These are phyloP conservation scores for Chytridium lagenaria DNA, from an alignment of 371 early-diverging fungal genomes.

Conservation along the genomic window DNA sequence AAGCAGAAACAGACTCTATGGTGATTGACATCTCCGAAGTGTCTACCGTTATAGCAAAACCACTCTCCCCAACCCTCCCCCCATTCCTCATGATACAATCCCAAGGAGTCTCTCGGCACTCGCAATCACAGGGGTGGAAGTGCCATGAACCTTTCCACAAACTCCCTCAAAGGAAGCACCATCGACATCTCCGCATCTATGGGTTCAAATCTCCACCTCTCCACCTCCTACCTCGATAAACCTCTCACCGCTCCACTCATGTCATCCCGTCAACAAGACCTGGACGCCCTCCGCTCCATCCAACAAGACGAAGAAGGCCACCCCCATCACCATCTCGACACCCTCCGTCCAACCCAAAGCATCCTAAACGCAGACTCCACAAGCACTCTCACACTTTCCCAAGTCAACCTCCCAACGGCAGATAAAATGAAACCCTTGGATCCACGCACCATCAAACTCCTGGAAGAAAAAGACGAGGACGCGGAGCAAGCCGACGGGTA, in stretches of 20 bases:
- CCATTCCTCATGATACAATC: not conserved
- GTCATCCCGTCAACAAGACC: too few relatives aligned
- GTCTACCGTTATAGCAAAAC: too few relatives aligned
- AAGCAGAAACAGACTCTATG: not conserved
- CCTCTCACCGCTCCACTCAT: too few relatives aligned
- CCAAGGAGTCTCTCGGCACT: not conserved
- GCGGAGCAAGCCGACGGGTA: not conserved
- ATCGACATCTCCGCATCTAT: not conserved
- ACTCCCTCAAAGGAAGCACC: not conserved
- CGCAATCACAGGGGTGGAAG: too few relatives aligned
- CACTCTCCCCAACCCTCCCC: not conserved
- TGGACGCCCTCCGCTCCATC: too few relatives aligned
- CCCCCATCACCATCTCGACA: too few relatives aligned
- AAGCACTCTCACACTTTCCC: not conserved
- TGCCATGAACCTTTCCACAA: not conserved
- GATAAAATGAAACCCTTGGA: too few relatives aligned
- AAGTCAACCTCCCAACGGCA: not conserved
- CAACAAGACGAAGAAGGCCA: too few relatives aligned
- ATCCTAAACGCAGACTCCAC: too few relatives aligned
- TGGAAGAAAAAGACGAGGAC: not conserved
- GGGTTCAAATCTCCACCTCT: not conserved
- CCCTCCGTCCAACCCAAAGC: too few relatives aligned
- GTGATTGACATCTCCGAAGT: conserved; percentile 5
- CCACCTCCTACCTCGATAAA: too few relatives aligned
- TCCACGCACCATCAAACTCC: not conserved